Evolutionary conservation across 352 stramenopile genomes (phyloP), one percentile per base, ranked within the genome.

Genomic region (Thraustochytrium striatum): DNA sequence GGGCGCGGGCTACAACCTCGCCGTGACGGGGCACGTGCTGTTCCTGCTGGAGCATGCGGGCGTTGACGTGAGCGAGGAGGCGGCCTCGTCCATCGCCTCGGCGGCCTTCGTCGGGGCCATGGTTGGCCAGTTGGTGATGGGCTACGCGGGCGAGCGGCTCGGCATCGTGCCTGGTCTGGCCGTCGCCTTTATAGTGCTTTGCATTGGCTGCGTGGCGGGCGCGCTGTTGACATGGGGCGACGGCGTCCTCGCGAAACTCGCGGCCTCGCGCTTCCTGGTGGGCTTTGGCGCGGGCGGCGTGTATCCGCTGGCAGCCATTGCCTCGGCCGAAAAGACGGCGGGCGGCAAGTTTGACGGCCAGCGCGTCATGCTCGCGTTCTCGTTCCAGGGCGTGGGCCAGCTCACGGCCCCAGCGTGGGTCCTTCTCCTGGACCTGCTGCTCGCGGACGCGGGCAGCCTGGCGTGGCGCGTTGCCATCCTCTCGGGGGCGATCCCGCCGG

Each of bases 61-160:
- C 85, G 36, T 79, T 84, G 61, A 87, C 84, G 75, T 89, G 88
- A 88, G 82, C 61, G 83, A 88, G 3, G 85, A 85, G 44, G 57
- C 90, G 33, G 87, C 87, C 32, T 92, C 88, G 3, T 86, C 85
- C 3, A 86, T 93, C 32, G 86, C 87, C 50, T 87, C 89, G 13
- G 90, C 87, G 72, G 91, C 88, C 33, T 84, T 94, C 28, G 83
- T 90, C 1, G 89, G 89, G 2, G 89, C 88, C n/a, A 91, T 94
- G 62, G 79, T 88, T 30, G 89, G 88, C 41, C 70, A 80, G 47
- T 25, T 80, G 57, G 88, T 87, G 32, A 92, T 93, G 65, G 89
- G 89, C 16, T 92, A 93, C 62, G 85, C 92, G 32, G 89, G 88
- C 55, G 85, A 90, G 25, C 83, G 85, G 19, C 78, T 93, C 47